Conservation (phyloP, 495 filamentous ascomycete genomes). For the Podospora comata region DNA sequence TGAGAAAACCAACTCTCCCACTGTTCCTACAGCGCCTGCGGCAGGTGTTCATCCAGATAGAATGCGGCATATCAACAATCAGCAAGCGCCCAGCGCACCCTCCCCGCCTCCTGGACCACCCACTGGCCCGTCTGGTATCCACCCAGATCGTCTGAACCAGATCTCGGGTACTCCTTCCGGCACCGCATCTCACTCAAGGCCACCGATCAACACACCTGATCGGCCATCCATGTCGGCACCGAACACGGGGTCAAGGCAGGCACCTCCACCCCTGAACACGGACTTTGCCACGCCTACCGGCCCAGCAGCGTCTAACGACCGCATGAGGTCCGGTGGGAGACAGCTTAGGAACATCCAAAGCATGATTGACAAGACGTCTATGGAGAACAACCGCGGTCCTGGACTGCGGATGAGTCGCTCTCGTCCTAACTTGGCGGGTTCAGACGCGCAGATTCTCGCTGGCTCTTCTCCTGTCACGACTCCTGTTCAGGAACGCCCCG, state of each 20-base stretch:
- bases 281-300: slow-evolving; percentile 48
- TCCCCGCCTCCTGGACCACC: slow-evolving; percentile 15
- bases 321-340: slow-evolving; percentile 43
- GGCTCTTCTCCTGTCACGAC: slow-evolving; percentile 47
- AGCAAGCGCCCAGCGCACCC: slow-evolving; percentile 20
- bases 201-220: slow-evolving; percentile 34
- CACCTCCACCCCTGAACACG: slow-evolving; percentile 27
- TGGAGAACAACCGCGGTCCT: slow-evolving; percentile 32
- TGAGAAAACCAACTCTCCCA: slow-evolving; percentile 24
- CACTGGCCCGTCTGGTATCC: slow-evolving; percentile 33
- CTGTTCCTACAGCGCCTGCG: slow-evolving; percentile 27
- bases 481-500: slow-evolving; percentile 44
- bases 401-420: slow-evolving; percentile 38
- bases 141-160: slow-evolving; percentile 51
- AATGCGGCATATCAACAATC: slow-evolving; percentile 36
- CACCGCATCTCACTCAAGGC: slow-evolving; percentile 26
- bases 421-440: slow-evolving; percentile 42
- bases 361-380: slow-evolving; percentile 46
- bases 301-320: slow-evolving; percentile 44
- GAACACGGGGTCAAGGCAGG: slow-evolving; percentile 24
- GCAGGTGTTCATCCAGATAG: slow-evolving; percentile 46
- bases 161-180: slow-evolving; percentile 26
- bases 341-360: slow-evolving; percentile 52
- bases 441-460: slow-evolving; percentile 47
- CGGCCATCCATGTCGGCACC: slow-evolving; percentile 32